Conservation (phyloP, 371 early-diverging fungal species). For the Lichtheimia hyalospora region DNA sequence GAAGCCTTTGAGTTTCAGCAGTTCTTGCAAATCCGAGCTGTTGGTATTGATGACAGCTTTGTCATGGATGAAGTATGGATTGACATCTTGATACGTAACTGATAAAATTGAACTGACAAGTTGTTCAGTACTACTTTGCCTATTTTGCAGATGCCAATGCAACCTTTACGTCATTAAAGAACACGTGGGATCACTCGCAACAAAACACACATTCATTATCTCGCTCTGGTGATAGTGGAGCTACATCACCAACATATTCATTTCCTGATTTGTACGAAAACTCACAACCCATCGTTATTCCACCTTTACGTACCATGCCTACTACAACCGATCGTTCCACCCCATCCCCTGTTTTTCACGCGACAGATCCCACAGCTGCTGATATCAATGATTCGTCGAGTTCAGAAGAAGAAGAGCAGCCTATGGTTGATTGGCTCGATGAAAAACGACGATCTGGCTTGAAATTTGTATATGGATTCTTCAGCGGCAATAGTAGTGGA, state of each 20-base stretch:
- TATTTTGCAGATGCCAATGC: constrained; percentile 59
- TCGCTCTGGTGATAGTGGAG: neutral
- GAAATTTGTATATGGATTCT: constrained; percentile 42
- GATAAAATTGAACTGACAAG: neutral
- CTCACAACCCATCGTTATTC: constrained; percentile 29
- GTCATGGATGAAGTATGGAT: constrained; percentile 64
- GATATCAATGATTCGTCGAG: constrained; percentile 28
- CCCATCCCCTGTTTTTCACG: neutral
- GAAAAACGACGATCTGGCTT: constrained; percentile 45
- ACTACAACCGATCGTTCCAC: neutral
- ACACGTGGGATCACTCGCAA: constrained; percentile 28
- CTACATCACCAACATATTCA: constrained; percentile 6
- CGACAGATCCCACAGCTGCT: constrained; percentile 11
- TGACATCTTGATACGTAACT: neutral
- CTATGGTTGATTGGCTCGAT: constrained; percentile 35
- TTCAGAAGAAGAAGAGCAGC: constrained; percentile 42
- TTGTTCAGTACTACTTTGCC: constrained; percentile 67
- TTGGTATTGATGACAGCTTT: constrained; percentile 60
- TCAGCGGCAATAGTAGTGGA: constrained; percentile 21
- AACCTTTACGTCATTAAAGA: constrained; percentile 35
- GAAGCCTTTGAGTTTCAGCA: constrained; percentile 60
- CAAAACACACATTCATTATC: neutral
- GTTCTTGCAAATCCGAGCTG: constrained; percentile 59
- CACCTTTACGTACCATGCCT: constrained; percentile 7
- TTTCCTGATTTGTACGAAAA: constrained; percentile 41